Evolutionary conservation across 371 early-diverging fungal species (phyloP).

Genomic region (Mucor piriformis): DNA sequence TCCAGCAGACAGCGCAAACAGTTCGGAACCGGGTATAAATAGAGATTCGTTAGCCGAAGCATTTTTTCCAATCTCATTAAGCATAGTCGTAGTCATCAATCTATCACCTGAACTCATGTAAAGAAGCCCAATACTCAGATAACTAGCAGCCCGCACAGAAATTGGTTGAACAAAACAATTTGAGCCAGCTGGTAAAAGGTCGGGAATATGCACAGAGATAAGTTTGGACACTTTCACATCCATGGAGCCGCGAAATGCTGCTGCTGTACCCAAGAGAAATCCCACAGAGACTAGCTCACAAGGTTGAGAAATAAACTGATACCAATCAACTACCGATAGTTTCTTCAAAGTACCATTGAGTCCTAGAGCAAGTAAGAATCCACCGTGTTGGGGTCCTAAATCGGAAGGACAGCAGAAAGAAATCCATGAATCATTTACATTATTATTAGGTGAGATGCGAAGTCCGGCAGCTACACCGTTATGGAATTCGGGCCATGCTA

Average conservation of each 20-base stretch:
- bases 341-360: constrained; percentile 73
- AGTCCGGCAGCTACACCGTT: constrained; percentile 85
- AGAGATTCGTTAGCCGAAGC: constrained; percentile 12
- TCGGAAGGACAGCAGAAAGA: constrained; percentile 64
- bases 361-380: constrained; percentile 82
- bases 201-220: constrained; percentile 74
- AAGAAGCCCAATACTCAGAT: constrained; percentile 78
- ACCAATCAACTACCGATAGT: constrained; percentile 62
- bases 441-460: constrained; percentile 61
- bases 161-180: constrained; percentile 60
- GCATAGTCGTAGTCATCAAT: constrained; percentile 69
- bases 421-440: constrained; percentile 79
- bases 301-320: constrained; percentile 66
- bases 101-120: constrained; percentile 70
- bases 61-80: constrained; percentile 64
- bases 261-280: constrained; percentile 74
- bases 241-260: constrained; percentile 71
- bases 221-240: constrained; percentile 66
- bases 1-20: constrained; percentile 75
- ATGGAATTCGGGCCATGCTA: constrained; percentile 87
- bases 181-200: constrained; percentile 56
- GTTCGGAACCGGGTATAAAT: constrained; percentile 43
- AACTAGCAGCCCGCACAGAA: constrained; percentile 62
- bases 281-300: constrained; percentile 73
- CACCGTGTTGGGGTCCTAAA: constrained; percentile 70